phyloP scores from a whole-genome alignment of 352 stramenopile species.

The Elongisporangium undulatum region DNA sequence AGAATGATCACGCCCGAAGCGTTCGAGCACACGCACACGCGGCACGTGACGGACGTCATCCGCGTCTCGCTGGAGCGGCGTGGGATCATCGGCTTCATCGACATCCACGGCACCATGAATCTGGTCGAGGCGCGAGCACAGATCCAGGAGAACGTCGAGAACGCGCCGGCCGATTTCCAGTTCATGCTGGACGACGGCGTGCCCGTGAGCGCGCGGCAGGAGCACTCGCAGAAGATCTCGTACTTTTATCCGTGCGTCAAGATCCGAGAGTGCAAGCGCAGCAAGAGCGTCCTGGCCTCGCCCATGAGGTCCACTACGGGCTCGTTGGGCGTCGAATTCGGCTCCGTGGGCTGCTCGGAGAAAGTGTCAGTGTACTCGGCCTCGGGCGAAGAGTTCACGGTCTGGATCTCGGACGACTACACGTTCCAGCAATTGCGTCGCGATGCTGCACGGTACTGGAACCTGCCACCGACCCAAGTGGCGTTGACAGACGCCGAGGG shows the following conservation, averaged over 20 bases:
- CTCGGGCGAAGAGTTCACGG: slow-evolving; percentile 53
- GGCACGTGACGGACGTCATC: slow-evolving; percentile 51
- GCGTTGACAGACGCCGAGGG: slow-evolving; percentile 51
- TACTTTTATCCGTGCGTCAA: slow-evolving; percentile 69
- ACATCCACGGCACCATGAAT: slow-evolving; percentile 61
- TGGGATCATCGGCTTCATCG: slow-evolving; percentile 73
- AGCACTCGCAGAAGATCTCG: slow-evolving; percentile 48
- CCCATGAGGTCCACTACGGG: slow-evolving; percentile 4
- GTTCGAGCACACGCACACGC: slow-evolving; percentile 37
- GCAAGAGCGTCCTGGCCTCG: slow-evolving; percentile 2
- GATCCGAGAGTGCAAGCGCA: slow-evolving; percentile 41
- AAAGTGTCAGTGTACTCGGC: slow-evolving; percentile 49
- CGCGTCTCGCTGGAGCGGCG: slow-evolving; percentile 54
- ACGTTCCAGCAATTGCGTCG: slow-evolving; percentile 71
- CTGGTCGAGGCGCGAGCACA: slow-evolving; percentile 48
- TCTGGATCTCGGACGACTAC: slow-evolving; percentile 66
- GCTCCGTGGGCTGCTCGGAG: slow-evolving; percentile 11
- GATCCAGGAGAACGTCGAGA: slow-evolving; percentile 69
- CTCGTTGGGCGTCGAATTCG: slow-evolving; percentile 1
- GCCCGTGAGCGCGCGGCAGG: slow-evolving; percentile 55
- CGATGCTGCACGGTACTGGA: slow-evolving; percentile 71
- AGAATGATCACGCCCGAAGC: slow-evolving; percentile 55
- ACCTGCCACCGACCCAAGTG: slow-evolving; percentile 35
- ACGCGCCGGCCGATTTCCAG: slow-evolving; percentile 58
- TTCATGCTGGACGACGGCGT: slow-evolving; percentile 66